Conservation (phyloP, 163 green algal genomes). For the Trebouxiophyceae sp. region DNA sequence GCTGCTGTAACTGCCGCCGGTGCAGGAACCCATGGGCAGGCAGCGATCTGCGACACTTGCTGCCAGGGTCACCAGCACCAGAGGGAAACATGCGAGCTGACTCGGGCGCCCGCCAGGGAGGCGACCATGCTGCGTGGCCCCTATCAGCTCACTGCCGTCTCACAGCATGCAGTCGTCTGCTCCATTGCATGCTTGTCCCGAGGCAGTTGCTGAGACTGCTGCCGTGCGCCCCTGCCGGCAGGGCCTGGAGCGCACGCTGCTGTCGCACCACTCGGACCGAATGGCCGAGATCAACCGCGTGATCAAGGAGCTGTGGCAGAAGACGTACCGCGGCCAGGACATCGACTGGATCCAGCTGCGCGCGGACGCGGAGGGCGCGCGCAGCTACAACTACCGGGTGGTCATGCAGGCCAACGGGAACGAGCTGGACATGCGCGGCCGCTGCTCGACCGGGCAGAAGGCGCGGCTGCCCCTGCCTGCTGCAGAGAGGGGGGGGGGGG, state of each 20-base stretch:
- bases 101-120: no score
- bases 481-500: background rate
- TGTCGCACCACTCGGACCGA: constrained; percentile 87
- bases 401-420: constrained; percentile 81
- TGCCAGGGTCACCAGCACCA: no score
- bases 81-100: no score
- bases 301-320: constrained; percentile 98
- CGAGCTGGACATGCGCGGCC: constrained; percentile 96
- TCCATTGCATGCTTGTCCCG: background rate
- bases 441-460: constrained; percentile 95
- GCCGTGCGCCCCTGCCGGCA: constrained; percentile 11
- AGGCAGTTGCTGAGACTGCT: background rate
- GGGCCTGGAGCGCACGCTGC: constrained; percentile 86
- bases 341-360: constrained; percentile 77
- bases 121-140: no score
- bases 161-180: no score
- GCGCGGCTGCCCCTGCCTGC: constrained; percentile 13
- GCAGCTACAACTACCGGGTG: constrained; percentile 96
- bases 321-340: constrained; percentile 89
- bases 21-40: no score
- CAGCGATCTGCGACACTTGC: no score
- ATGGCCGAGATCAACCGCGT: constrained; percentile 90
- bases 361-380: constrained; percentile 50
- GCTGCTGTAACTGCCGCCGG: constrained; percentile 35
- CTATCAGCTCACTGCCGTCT: no score